These are phyloP conservation scores for Penicillium occitanis DNA, from an alignment of 2,329 filamentous ascomycete genomes.

Conservation along the genomic window DNA sequence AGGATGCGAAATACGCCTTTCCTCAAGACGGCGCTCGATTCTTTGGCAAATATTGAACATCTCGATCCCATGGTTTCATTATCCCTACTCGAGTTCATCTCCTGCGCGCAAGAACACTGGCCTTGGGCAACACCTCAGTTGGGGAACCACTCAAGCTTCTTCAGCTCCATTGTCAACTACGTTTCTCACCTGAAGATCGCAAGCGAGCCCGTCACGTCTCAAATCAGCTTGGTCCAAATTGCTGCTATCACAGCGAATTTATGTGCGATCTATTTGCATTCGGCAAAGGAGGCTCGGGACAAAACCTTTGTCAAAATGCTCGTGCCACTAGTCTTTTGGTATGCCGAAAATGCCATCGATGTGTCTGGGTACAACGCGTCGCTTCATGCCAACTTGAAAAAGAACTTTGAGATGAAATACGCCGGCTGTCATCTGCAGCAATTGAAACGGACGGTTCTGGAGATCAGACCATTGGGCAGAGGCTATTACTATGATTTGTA, in stretches of 20 bases:
- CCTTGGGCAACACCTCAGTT: constrained; percentile 86
- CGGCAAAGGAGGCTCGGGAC: constrained; percentile 73
- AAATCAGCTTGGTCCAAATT: constrained; percentile 65
- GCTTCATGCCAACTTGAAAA: constrained; percentile 78
- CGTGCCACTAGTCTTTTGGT: constrained; percentile 74
- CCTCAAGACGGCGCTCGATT: constrained; percentile 70
- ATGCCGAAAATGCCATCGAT: constrained; percentile 71
- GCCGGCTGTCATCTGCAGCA: constrained; percentile 69
- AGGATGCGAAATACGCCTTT: constrained; percentile 62
- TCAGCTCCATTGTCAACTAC: constrained; percentile 70
- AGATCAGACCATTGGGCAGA: constrained; percentile 65
- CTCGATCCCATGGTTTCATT: constrained; percentile 66
- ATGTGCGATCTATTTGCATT: constrained; percentile 86
- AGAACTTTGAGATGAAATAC: constrained; percentile 80
- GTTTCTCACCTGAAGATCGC: constrained; percentile 60
- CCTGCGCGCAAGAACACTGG: constrained; percentile 90
- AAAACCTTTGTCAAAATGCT: constrained; percentile 67
- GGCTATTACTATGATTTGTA: constrained; percentile 83
- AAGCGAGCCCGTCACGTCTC: constrained; percentile 46
- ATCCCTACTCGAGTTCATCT: constrained; percentile 81
- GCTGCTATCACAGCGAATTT: constrained; percentile 84
- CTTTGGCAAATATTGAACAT: constrained; percentile 64
- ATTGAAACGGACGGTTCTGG: constrained; percentile 74
- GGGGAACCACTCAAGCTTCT: constrained; percentile 70
- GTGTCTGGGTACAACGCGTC: constrained; percentile 85